A percentile compares a stretch with the other conserved stretches of the same genome.
phyloP scores from a whole-genome alignment of 2,329 filamentous ascomycete genomes.

The Canariomyces notabilis region DNA sequence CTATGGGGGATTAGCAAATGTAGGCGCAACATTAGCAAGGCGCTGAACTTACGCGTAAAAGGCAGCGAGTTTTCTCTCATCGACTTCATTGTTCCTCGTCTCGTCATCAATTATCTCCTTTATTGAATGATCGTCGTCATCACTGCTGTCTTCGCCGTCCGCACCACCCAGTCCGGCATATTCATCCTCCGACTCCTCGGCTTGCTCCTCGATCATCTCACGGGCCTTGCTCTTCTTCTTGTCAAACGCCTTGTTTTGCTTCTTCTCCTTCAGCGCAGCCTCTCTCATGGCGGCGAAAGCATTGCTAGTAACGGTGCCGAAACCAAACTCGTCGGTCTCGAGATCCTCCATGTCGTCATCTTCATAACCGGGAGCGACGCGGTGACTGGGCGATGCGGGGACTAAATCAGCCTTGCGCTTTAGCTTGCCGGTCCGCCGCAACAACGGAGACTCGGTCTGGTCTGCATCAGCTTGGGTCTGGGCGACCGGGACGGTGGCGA shows the following conservation, averaged over 20 bases:
- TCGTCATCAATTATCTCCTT: conserved; percentile 89
- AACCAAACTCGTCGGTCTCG: conserved; percentile 33
- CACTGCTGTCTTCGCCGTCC: conserved; percentile 80
- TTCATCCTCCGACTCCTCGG: conserved; percentile 96
- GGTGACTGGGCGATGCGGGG: conserved; percentile 11
- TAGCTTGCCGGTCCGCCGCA: conserved; percentile 55
- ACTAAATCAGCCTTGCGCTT: conserved; percentile 30
- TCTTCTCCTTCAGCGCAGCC: conserved; percentile 52
- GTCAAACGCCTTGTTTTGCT: conserved; percentile 59
- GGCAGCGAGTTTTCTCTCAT: conserved; percentile 77
- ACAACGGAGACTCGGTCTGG: conserved; percentile 59
- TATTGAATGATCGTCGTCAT: conserved; percentile 61
- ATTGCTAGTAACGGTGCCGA: conserved; percentile 30
- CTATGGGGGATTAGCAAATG: conserved; percentile 37
- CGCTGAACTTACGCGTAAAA: conserved; percentile 71
- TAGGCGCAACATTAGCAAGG: not conserved
- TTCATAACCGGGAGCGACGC: conserved; percentile 36
- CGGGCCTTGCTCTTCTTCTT: conserved; percentile 84
- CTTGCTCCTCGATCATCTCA: conserved; percentile 85
- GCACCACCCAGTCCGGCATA: conserved; percentile 89
- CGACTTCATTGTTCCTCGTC: conserved; percentile 65
- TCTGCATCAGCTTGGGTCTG: conserved; percentile 33
- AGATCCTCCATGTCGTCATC: conserved; percentile 29
- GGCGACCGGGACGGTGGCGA: conserved; percentile 61
- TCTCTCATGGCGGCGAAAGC: conserved; percentile 70